These are phyloP conservation scores for Neonectria faginata DNA, from an alignment of 2,329 filamentous ascomycete species.

Conservation along the genomic window DNA sequence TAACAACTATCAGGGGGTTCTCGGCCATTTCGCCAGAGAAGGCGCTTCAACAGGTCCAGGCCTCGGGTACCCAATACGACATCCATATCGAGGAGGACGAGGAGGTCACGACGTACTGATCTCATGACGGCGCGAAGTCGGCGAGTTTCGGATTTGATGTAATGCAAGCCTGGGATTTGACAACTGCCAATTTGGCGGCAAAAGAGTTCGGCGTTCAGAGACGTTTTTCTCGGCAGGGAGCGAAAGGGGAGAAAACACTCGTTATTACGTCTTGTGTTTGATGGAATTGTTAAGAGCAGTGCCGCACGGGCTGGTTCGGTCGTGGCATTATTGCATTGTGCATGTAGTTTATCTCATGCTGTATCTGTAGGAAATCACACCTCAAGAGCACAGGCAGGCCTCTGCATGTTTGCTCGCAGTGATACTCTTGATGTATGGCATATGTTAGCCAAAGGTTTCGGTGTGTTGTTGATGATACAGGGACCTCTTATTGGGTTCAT, in stretches of 20 bases:
- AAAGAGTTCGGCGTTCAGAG: slow-evolving; percentile 21
- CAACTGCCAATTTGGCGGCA: slow-evolving; percentile 20
- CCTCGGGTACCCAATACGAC: slow-evolving; percentile 64
- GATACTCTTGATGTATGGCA: background rate
- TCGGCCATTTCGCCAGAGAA: slow-evolving; percentile 78
- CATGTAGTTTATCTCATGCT: background rate
- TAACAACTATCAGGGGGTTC: slow-evolving; percentile 72
- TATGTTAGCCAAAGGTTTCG: background rate
- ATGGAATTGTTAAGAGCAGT: background rate
- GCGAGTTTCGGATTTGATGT: slow-evolving; percentile 22
- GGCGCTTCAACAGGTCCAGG: slow-evolving; percentile 74
- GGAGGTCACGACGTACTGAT: slow-evolving; percentile 62
- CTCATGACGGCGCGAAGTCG: background rate
- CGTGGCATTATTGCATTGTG: background rate
- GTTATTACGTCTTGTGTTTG: slow-evolving; percentile 4
- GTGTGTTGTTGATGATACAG: background rate
- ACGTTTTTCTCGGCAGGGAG: slow-evolving; percentile 3
- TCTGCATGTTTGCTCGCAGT: background rate
- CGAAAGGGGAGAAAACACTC: slow-evolving; percentile 10
- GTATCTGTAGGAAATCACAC: slow-evolving; percentile 1
- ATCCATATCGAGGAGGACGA: slow-evolving; percentile 80
- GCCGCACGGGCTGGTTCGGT: background rate
- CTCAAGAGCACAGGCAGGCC: background rate
- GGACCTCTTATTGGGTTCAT: too few species aligned
- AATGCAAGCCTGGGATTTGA: slow-evolving; percentile 12